Evolutionary conservation across 2,329 filamentous ascomycete genomes (phyloP), one percentile per base, ranked within the genome.

Genomic region (Exophiala mesophila): DNA sequence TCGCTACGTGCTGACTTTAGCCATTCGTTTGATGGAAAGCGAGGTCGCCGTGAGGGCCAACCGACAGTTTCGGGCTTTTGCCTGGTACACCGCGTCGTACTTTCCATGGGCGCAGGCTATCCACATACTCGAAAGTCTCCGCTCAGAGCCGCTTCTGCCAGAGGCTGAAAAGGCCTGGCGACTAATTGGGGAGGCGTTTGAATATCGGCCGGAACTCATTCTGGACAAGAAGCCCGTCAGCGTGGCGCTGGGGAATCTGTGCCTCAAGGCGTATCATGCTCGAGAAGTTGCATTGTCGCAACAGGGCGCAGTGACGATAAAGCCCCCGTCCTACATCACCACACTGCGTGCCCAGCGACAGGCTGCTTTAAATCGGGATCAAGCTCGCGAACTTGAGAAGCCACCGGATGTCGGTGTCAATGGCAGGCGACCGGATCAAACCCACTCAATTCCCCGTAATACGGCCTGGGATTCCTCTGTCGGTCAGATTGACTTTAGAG

Each of bases 201-300:
- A 59, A 5, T 61, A 63, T 36, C 67, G 72, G 42, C 61, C 64
- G 0, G 61, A 60, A 41, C 64, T 69, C 33, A 55, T 62, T 15
- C 54, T 51, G 16, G 57, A 59, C 12, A 55, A 56, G 4, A 62
- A 58, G 29, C 62, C 66, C 1, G 56, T 72, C 6, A 61, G 68
- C 16, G 44, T 65, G 12, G 69, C 69, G 0, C 51, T 71, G 4
- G 59, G 60, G 1, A 63, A 63, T 30, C 54, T 73, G n/a, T 64
- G 64, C 2, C 45, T 72, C 1, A 67, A 65, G 41, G 65, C 69
- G 1, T 74, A 68, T 68, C 62, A 66, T 8, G 60, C 45, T 12
- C 42, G 42, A n/a, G 47, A 47, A 45, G 47, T 42, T 23, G 51
- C 49, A 21, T 32, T 53, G 19, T 17, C 16, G 37, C 49, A 55